Evolutionary conservation across 2,329 filamentous ascomycete genomes (phyloP), one percentile per base, ranked within the genome.

Genomic region (Ophiostoma sp.): DNA sequence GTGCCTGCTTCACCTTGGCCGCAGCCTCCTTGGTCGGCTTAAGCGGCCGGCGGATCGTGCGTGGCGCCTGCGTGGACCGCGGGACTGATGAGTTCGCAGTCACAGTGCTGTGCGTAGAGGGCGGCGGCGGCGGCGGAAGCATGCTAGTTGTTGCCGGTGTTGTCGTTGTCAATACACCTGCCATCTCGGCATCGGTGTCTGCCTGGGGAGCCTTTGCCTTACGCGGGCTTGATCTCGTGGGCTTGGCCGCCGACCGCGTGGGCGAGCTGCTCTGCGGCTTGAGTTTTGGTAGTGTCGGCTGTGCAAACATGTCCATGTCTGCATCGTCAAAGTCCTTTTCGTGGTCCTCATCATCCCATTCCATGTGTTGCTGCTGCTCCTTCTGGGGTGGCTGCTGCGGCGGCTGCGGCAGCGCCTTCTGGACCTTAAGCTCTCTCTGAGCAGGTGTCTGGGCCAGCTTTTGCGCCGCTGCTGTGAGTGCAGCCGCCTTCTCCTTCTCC

Each of bases 1-100:
- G 90, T 0, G 86, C 86, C 71, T 89, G 87, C 77, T 89, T 92
- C 0, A 83, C 77, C 76, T 90, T 91, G 13, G 79, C 74, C 3
- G 82, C 74, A 0, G 82, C 76, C 57, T 90, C 88, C 76, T 89
- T 90, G 10, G 83, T 83, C 1, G 89, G 88, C 74, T 86, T 90
- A 3, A 85, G 76, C 0, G 88, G 88, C 69, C 89, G 83, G 75
- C 88, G 88, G 71, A 84, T 79, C 62, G 86, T 84, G 67, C 81
- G 84, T 67, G 78, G 82, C 71, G 11, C 73, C 85, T 86, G 74
- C 80, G 84, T 78, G 36, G 85, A 81, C 70, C 87, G 80, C 39
- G 87, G 82, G 68, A 84, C 72, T 0, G 70, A 69, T 6, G 71
- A 67, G 48, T 8, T 71, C 0, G 70, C 35, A 20, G 72, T 33